Evolutionary conservation across 805 yeast genomes (phyloP).

Genomic region (Komagataella mondaviorum): DNA sequence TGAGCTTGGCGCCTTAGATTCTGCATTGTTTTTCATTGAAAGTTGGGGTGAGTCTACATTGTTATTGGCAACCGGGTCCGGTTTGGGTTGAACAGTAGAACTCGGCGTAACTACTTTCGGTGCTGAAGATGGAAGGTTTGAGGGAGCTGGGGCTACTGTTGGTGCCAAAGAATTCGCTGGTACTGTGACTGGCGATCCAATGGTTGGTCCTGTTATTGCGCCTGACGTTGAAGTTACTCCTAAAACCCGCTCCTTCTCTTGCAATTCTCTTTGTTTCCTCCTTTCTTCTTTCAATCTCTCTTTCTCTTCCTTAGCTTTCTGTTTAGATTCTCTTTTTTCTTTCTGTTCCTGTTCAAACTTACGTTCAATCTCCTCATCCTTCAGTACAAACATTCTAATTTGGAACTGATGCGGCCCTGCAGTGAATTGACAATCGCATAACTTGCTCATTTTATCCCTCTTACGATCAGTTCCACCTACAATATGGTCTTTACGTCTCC

Average conservation of each 20-base stretch:
- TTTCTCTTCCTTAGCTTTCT: conserved; percentile 6
- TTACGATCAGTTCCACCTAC: conserved; percentile 24
- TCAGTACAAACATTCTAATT: conserved; percentile 66
- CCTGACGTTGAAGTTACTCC: background rate
- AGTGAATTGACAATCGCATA: conserved; percentile 60
- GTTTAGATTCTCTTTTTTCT: conserved; percentile 13
- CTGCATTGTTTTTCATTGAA: background rate
- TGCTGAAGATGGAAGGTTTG: background rate
- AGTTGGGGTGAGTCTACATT: background rate
- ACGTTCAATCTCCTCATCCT: conserved; percentile 60
- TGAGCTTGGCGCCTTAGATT: background rate
- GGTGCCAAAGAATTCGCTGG: background rate
- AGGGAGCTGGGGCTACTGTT: background rate
- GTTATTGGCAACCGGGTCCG: background rate
- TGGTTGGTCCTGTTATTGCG: background rate
- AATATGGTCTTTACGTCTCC: conserved; percentile 35
- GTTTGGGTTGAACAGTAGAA: background rate
- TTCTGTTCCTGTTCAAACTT: conserved; percentile 19
- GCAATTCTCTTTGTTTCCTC: background rate
- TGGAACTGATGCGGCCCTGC: conserved; percentile 82
- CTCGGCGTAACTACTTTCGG: background rate
- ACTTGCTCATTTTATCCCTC: conserved; percentile 78
- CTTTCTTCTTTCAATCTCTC: conserved; percentile 6
- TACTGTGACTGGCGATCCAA: background rate
- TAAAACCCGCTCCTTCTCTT: background rate